phyloP scores from a whole-genome alignment of 1,284 basidiomycete genomes.

The Rhodotorula glutinis region DNA sequence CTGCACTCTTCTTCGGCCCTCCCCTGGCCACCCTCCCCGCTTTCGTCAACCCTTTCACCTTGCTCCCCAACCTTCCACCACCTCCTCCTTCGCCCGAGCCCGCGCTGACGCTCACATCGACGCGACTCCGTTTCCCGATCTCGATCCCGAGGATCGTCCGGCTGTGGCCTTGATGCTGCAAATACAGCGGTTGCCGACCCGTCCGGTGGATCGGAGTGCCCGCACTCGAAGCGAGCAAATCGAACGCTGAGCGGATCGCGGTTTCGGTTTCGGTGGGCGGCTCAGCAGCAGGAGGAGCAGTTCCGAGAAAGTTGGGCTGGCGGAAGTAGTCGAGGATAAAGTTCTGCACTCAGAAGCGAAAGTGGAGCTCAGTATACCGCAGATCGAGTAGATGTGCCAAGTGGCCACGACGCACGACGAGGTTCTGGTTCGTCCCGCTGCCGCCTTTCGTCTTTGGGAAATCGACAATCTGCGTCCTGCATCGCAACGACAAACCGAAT shows the following conservation, averaged over 20 bases:
- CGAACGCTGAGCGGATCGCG: neutral
- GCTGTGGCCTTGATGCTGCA: slow-evolving; percentile 45
- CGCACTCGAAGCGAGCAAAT: neutral
- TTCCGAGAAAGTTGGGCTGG: neutral
- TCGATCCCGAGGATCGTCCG: slow-evolving; percentile 44
- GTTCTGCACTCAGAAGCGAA: slow-evolving; percentile 1
- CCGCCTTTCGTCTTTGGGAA: slow-evolving; percentile 34
- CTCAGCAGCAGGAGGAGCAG: neutral
- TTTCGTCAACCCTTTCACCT: neutral
- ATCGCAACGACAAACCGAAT: no score
- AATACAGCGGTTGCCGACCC: slow-evolving; percentile 40
- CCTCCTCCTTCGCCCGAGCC: no score
- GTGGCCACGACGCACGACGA: slow-evolving; percentile 31
- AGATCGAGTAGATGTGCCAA: no score
- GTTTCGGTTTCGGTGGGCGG: neutral
- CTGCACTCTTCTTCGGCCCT: no score
- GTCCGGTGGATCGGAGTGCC: slow-evolving; percentile 1
- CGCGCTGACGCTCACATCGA: neutral
- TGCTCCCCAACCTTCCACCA: neutral
- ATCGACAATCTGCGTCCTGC: slow-evolving; percentile 41
- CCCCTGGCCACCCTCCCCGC: no score
- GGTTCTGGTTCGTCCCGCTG: slow-evolving; percentile 16
- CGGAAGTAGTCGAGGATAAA: slow-evolving; percentile 42
- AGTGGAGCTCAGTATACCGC: neutral
- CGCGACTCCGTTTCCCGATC: slow-evolving; percentile 9